A percentile compares a stretch with the other conserved stretches of the same genome.
phyloP scores from a whole-genome alignment of 2,329 filamentous ascomycete genomes.

The Aureobasidium melanogenum region DNA sequence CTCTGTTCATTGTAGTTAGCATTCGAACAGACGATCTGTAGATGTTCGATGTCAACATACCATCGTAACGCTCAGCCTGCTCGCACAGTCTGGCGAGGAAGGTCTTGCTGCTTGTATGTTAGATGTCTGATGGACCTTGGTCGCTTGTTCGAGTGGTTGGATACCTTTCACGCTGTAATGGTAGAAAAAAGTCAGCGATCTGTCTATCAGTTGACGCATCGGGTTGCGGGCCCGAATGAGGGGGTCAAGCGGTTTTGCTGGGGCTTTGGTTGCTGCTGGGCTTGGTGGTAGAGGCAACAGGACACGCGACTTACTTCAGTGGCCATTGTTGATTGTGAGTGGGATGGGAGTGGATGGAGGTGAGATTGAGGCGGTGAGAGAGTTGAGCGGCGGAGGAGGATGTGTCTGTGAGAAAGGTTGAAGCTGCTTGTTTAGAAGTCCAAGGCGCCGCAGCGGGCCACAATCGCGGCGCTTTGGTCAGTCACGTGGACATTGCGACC shows the following conservation, averaged over 20 bases:
- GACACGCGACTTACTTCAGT: slow-evolving; percentile 12
- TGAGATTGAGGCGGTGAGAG: slow-evolving; percentile 1
- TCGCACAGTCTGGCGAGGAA: slow-evolving; percentile 99
- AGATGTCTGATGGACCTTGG: slow-evolving; percentile 16
- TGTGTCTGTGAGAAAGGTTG: slow-evolving; percentile 4
- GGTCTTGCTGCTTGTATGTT: slow-evolving; percentile 69
- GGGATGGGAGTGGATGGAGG: not conserved
- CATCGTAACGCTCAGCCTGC: slow-evolving; percentile 99
- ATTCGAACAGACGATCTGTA: not conserved
- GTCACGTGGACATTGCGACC: not conserved
- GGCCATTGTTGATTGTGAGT: slow-evolving; percentile 10
- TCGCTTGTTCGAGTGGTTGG: not conserved
- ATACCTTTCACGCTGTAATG: slow-evolving; percentile 42
- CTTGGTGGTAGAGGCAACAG: not conserved
- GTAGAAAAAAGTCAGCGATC: slow-evolving; percentile 27
- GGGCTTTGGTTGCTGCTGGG: slow-evolving; percentile 2
- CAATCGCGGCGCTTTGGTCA: not conserved
- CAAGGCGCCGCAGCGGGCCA: not conserved
- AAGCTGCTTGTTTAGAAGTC: slow-evolving; percentile 9
- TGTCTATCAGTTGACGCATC: not conserved
- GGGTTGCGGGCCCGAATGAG: slow-evolving; percentile 10
- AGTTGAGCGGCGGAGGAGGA: not conserved
- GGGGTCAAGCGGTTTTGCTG: slow-evolving; percentile 14
- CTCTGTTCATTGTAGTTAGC: slow-evolving; percentile 43
- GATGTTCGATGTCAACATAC: slow-evolving; percentile 36